Percentiles rank a stretch among this genome's conserved stretches.
Evolutionary conservation across 805 yeast genomes (phyloP).

Genomic region (Wickerhamomyces kurtzmanii): DNA sequence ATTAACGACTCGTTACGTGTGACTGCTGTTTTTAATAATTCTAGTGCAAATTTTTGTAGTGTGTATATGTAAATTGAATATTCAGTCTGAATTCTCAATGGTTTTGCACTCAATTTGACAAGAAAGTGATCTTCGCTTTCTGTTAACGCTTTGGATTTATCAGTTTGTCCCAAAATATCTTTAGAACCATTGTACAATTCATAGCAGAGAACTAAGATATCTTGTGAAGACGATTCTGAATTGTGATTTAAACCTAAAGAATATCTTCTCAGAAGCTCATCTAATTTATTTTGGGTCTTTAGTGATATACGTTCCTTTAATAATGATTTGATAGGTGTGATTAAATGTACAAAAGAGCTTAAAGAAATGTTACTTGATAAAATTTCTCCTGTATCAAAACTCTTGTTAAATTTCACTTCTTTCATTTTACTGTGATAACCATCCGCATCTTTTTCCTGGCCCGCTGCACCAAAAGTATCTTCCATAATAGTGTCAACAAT

Average conservation of each 20-base stretch:
- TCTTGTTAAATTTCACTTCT: slow-evolving; percentile 83
- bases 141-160: slow-evolving; percentile 14
- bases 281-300: slow-evolving; percentile 65
- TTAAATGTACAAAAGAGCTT: slow-evolving; percentile 41
- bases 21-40: slow-evolving; percentile 63
- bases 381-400: slow-evolving; percentile 80
- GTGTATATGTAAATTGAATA: slow-evolving; percentile 47
- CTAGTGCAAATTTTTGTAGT: slow-evolving; percentile 69
- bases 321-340: slow-evolving; percentile 61
- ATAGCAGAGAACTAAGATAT: slow-evolving; percentile 60
- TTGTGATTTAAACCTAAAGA: slow-evolving; percentile 76
- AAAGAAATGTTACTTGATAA: slow-evolving; percentile 57
- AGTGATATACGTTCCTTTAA: slow-evolving; percentile 54
- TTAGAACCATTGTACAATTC: slow-evolving; percentile 56
- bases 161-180: slow-evolving; percentile 12
- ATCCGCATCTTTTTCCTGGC: slow-evolving; percentile 91
- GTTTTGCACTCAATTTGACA: slow-evolving; percentile 61
- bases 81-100: slow-evolving; percentile 42
- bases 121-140: slow-evolving; percentile 58
- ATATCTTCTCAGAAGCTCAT: slow-evolving; percentile 68
- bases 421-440: slow-evolving; percentile 80
- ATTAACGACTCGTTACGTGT: slow-evolving; percentile 51
- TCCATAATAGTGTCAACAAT: slow-evolving; percentile 78
- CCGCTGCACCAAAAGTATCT: slow-evolving; percentile 84
- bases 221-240: slow-evolving; percentile 42